phyloP scores from a whole-genome alignment of 2,329 filamentous ascomycete species.

The Colletotrichum coccodes region DNA sequence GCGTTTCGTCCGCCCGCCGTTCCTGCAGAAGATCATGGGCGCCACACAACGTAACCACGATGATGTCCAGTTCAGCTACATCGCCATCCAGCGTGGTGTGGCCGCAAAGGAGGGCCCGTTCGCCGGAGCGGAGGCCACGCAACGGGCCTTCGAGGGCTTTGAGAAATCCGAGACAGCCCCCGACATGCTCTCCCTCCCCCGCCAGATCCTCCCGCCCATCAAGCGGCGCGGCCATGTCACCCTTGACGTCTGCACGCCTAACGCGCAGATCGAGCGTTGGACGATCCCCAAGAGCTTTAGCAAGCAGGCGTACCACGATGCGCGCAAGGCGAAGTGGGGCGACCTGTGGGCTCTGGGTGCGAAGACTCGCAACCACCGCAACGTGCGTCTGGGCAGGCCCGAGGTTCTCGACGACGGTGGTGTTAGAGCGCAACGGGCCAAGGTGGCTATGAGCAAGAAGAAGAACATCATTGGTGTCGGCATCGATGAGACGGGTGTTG shows the following conservation, averaged over 20 bases:
- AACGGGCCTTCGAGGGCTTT: conserved; percentile 78
- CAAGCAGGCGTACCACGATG: conserved; percentile 88
- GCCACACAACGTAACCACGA: conserved; percentile 82
- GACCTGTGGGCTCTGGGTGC: conserved; percentile 96
- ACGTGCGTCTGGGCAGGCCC: conserved; percentile 67
- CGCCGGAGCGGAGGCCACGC: conserved; percentile 66
- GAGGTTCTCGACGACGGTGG: conserved; percentile 54
- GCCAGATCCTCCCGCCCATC: conserved; percentile 81
- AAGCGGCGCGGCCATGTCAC: conserved; percentile 91
- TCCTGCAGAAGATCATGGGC: conserved; percentile 80
- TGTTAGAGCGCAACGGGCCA: conserved; percentile 47
- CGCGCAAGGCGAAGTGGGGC: conserved; percentile 89
- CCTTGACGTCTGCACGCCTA: conserved; percentile 89
- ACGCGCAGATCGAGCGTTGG: conserved; percentile 91
- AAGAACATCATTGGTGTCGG: conserved; percentile 53
- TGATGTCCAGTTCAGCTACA: conserved; percentile 89
- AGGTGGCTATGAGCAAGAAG: conserved; percentile 40
- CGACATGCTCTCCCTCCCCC: conserved; percentile 77
- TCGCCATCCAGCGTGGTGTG: conserved; percentile 84
- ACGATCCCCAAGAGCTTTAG: conserved; percentile 86
- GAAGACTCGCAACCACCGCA: conserved; percentile 78
- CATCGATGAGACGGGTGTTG: conserved; percentile 42
- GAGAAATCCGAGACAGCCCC: conserved; percentile 58
- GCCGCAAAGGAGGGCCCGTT: conserved; percentile 39
- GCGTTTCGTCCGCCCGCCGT: conserved; percentile 85